phyloP scores from a whole-genome alignment of 1,139 yeast species.

The Fermentozyma sake region DNA sequence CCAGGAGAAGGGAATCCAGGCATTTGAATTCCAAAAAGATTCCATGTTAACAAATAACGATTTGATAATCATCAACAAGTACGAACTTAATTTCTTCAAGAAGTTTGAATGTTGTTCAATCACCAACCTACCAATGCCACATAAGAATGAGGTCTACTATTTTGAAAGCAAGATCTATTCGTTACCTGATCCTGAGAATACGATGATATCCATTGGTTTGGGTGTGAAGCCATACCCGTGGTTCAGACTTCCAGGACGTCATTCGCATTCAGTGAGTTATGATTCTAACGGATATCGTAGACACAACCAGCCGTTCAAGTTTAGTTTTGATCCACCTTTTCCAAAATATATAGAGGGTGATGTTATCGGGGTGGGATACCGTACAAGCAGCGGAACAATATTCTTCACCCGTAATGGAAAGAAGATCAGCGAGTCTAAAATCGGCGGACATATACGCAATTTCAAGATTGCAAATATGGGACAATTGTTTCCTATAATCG shows the following conservation, averaged over 20 bases:
- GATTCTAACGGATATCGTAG: constrained; percentile 53
- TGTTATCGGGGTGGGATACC: constrained; percentile 63
- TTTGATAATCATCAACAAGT: constrained; percentile 60
- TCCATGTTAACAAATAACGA: constrained; percentile 55
- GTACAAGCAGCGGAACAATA: constrained; percentile 56
- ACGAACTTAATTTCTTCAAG: constrained; percentile 71
- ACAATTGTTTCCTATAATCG: constrained; percentile 48
- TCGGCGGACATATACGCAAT: constrained; percentile 64
- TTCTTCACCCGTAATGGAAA: constrained; percentile 71
- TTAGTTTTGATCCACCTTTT: constrained; percentile 35
- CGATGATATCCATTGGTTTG: constrained; percentile 42
- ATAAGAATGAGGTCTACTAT: constrained; percentile 82
- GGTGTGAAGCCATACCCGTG: constrained; percentile 53
- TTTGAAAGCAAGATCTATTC: constrained; percentile 70
- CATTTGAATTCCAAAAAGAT: constrained; percentile 89
- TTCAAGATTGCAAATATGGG: constrained; percentile 35
- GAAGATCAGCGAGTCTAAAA: constrained; percentile 57
- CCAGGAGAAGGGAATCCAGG: constrained; percentile 88
- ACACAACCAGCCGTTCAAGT: constrained; percentile 46
- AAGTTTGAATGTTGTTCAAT: constrained; percentile 73
- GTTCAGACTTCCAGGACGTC: constrained; percentile 57
- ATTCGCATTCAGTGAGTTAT: constrained; percentile 44
- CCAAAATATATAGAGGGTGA: constrained; percentile 54
- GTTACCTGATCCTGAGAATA: constrained; percentile 52
- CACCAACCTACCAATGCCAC: constrained; percentile 85